Evolutionary conservation across 169 alveolate species (phyloP), one percentile per base, ranked within the genome.

Genomic region (Cryptosporidium sp.): DNA sequence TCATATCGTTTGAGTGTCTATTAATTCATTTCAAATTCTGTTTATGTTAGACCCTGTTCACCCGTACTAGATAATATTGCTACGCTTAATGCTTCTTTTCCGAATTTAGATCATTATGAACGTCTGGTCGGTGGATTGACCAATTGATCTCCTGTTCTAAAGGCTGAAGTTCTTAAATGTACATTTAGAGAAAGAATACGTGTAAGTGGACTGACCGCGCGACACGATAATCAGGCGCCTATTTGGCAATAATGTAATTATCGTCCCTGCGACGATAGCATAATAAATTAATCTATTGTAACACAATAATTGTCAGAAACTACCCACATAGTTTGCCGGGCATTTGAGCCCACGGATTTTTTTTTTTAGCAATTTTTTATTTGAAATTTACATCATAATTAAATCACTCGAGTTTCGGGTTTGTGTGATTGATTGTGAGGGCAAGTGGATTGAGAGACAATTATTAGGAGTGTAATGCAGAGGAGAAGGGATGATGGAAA

Each of bases 251-350:
- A 21, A 10, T 68, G 0, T 37, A 69, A 16, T 16, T 14, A 69
- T 21, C 39, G 80, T 10, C 80, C 33, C 23, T 12, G 12, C n/a
- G 56, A 12, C 44, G 26, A 67, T 65, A 7, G 3, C 8, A 10
- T 69, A 39, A 69, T 14, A 14, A 48, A 4, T 44, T 51, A 26
- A 71, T 71, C 39, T 71, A 71, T 71, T 71, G 69, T 71, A 35
- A 16, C 35, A 71, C 85, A 48, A 29, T 51, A 71, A 71, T 71
- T 35, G 61, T 7, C 67, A 71, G 6, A 70, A 51, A 42, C 56
- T 69, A 71, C 85, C 85, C 85, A 71, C 85, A 71, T 71, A 71
- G 21, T 56, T 51, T 71, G 61, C 67, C 85, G 69, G 69, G 85
- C 29, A 1, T 65, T 65, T 33, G 26, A 10, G 12, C 72, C 72